Percentiles rank a stretch among this genome's conserved stretches.
Evolutionary conservation across 106 monocot species (phyloP).

Genomic region (Phalaenopsis equestris): DNA sequence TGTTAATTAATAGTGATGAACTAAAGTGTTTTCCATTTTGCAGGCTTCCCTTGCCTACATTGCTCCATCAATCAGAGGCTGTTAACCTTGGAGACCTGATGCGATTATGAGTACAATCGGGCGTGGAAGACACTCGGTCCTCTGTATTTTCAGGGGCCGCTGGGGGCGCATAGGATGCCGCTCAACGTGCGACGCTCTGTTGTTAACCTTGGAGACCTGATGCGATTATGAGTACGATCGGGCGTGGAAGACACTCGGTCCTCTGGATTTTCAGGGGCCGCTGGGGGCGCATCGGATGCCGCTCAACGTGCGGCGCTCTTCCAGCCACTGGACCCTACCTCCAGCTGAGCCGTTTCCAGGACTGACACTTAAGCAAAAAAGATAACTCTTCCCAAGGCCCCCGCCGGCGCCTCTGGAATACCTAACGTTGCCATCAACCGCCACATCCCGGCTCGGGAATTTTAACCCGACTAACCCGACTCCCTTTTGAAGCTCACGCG

Average conservation of each 20-base stretch:
- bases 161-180: constrained; percentile 14
- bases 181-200: constrained; percentile 17
- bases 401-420: no score
- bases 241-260: no score
- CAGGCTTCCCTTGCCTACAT: no score
- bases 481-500: no score
- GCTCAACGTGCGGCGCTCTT: constrained; percentile 19
- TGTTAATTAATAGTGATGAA: no score
- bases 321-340: constrained; percentile 27
- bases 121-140: no score
- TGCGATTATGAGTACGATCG: not conserved
- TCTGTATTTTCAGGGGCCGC: constrained; percentile 11
- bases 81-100: not conserved
- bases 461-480: no score
- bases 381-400: constrained; percentile 23
- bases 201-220: no score
- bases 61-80: no score
- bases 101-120: not conserved
- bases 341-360: constrained; percentile 14
- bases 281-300: constrained; percentile 15
- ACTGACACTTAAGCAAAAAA: constrained; percentile 17
- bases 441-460: no score
- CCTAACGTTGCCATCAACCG: no score
- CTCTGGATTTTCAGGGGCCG: constrained; percentile 12
- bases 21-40: no score